Base-by-base conservation (phyloP, 345 rosid species). In the Brassica carinata region DNA sequence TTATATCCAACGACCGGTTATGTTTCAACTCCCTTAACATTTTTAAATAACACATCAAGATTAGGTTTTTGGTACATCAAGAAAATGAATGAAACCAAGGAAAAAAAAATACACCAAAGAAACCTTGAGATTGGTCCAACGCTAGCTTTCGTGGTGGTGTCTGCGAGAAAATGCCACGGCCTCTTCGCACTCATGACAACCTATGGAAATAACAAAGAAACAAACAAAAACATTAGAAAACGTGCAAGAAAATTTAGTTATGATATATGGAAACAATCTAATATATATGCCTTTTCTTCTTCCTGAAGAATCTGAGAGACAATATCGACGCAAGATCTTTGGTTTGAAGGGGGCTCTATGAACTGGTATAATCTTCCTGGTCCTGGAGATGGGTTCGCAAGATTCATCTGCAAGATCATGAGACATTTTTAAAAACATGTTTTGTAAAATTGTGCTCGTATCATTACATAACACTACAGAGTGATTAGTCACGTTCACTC, bases 321-420 rank as follows among this genome's bases (percentile, higher is more conserved):
- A 76, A 48, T 26, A 27, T 73, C 68, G n/a, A 66, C 66, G 78
- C 71, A 53, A 9, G 82, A 78, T 71, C 74, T 88, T 87, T 91
- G 96, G 93, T 77, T 86, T 87, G 92, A 87, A 91, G 92, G 96
- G 90, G 87, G 93, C 96, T 91, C 96, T 81, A 81, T 70, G 65
- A 72, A 77, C 29, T 79, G 79, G 79, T 72, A 80, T 66, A 74
- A 61, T 70, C 81, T 80, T 72, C 84, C 76, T 23, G 81, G 9
- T 68, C 77, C 36, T 63, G 81, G 38, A 29, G 57, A 23, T 53
- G 73, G 73, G 73, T 82, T 71, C 23, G 82, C 14, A 18, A 77
- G 65, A 81, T 85, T 82, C 71, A 84, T 81, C 93, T 91, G 80
- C 71, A 71, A 4, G 48, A 55, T 55, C 61, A 13, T 11, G 3